Evolutionary conservation across 257 asterid species (phyloP).

Genomic region (Vinca minor): DNA sequence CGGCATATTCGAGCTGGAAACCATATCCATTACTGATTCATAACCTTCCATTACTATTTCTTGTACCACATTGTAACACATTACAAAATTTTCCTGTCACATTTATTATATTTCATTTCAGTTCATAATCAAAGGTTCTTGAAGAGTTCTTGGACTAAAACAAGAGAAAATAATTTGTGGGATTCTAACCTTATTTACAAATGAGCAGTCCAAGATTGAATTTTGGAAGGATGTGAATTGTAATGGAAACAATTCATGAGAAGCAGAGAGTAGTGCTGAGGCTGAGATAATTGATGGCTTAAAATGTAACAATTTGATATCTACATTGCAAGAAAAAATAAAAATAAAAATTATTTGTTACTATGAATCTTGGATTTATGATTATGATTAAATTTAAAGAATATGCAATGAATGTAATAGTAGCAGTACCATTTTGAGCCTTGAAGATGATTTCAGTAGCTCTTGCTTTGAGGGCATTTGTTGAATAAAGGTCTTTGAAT

Average conservation of each 20-base stretch:
- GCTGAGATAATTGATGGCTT: conserved; percentile 59
- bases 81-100: conserved; percentile 36
- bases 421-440: conserved; percentile 45
- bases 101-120: not conserved
- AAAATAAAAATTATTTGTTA: too few relatives aligned
- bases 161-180: not conserved
- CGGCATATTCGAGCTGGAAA: conserved; percentile 38
- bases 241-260: conserved; percentile 43
- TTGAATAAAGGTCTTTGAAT: conserved; percentile 25
- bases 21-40: conserved; percentile 20
- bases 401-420: too few relatives aligned
- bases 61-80: conserved; percentile 35
- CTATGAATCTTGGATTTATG: not conserved
- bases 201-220: conserved; percentile 34
- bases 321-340: conserved; percentile 18
- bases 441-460: conserved; percentile 40
- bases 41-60: conserved; percentile 32
- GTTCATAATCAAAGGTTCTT: not conserved
- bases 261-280: conserved; percentile 47
- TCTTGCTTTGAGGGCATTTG: conserved; percentile 40
- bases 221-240: conserved; percentile 33
- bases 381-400: too few relatives aligned
- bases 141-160: not conserved
- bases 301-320: conserved; percentile 45
- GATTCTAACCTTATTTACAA: conserved; percentile 41